Evolutionary conservation across 352 stramenopile genomes (phyloP).

Genomic region (Pythium aphanidermatum): DNA sequence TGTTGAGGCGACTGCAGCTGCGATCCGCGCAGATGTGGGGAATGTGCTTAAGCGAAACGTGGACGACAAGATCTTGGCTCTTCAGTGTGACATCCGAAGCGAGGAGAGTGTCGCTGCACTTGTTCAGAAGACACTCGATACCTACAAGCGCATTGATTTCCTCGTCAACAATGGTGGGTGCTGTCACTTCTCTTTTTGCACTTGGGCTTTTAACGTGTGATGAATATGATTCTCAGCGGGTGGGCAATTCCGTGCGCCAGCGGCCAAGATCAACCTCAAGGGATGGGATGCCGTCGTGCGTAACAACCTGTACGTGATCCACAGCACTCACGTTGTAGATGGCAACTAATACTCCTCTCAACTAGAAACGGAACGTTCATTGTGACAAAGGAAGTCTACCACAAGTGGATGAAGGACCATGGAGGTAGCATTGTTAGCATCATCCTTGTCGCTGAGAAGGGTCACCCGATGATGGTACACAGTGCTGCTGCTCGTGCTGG

Average conservation of each 20-base stretch:
- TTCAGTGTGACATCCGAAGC: conserved; percentile 56
- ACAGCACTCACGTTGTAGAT: neutral
- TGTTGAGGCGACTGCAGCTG: conserved; percentile 38
- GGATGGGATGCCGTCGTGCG: conserved; percentile 89
- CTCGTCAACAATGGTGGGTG: conserved; percentile 88
- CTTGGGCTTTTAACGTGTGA: neutral
- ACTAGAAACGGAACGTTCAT: conserved; percentile 75
- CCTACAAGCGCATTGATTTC: conserved; percentile 79
- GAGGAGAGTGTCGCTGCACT: conserved; percentile 59
- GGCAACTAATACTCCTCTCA: neutral
- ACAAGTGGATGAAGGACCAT: conserved; percentile 77
- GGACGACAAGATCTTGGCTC: conserved; percentile 27
- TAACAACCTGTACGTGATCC: conserved; percentile 77
- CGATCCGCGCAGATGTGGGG: conserved; percentile 36
- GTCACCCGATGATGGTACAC: conserved; percentile 86
- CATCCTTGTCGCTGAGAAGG: conserved; percentile 84
- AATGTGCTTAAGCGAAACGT: conserved; percentile 17
- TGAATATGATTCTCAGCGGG: conserved; percentile 34
- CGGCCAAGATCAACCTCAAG: conserved; percentile 83
- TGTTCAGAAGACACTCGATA: conserved; percentile 50
- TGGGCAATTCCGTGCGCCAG: conserved; percentile 86
- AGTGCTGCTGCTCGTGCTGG: conserved; percentile 77
- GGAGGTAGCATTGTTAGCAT: conserved; percentile 88
- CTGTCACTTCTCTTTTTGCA: neutral
- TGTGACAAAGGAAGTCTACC: conserved; percentile 75